Conservation (phyloP, 257 asterid species). For the Primulina eburnea region DNA sequence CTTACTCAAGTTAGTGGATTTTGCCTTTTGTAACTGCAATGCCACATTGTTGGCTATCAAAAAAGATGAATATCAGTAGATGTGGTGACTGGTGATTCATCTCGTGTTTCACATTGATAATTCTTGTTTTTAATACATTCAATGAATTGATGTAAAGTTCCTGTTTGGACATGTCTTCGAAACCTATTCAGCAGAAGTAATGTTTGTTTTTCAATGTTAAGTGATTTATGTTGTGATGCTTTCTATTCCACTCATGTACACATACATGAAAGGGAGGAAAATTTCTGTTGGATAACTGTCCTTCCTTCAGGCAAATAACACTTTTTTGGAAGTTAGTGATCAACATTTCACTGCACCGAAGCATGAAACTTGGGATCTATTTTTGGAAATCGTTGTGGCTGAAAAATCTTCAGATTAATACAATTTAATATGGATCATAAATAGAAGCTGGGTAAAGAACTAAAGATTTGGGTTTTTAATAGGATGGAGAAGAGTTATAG, state of each 20-base stretch:
- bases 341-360: not conserved
- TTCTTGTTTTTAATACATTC: slow-evolving; percentile 1
- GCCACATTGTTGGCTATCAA: not conserved
- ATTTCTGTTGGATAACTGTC: not conserved
- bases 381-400: slow-evolving; percentile 1
- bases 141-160: slow-evolving; percentile 3
- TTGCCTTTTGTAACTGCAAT: slow-evolving; percentile 13
- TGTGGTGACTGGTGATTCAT: slow-evolving; percentile 7
- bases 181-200: slow-evolving; percentile 7
- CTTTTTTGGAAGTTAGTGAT: slow-evolving; percentile 1
- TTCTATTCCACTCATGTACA: slow-evolving; percentile 4
- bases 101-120: slow-evolving; percentile 4
- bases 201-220: slow-evolving; percentile 15
- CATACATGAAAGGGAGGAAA: not conserved
- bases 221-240: not conserved
- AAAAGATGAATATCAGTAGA: not conserved
- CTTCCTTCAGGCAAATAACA: not conserved
- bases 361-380: slow-evolving; percentile 2
- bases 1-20: slow-evolving; percentile 14
- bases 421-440: not conserved
- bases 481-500: slow-evolving; percentile 5
- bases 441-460: not conserved
- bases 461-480: slow-evolving; percentile 5
- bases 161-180: not conserved
- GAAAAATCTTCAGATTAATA: not conserved